These are phyloP conservation scores for Hypoxylon sp. DNA, from an alignment of 2,329 filamentous ascomycete species.

Conservation along the genomic window DNA sequence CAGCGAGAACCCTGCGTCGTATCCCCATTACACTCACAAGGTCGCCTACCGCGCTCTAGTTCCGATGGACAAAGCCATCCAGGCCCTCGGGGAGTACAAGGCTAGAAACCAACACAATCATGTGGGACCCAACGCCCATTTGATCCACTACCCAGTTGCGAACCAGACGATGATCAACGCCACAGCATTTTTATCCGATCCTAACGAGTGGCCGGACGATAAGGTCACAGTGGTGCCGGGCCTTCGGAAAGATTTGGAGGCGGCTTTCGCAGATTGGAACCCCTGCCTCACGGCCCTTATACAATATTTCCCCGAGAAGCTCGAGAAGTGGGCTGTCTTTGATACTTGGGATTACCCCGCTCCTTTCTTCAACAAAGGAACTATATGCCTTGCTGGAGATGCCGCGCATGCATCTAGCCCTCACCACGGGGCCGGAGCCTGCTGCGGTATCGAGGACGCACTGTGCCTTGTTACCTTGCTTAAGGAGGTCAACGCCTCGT, in stretches of 20 bases:
- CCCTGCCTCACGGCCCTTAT: conserved; percentile 42
- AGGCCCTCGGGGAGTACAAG: conserved; percentile 60
- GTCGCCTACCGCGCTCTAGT: conserved; percentile 67
- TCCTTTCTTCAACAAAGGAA: conserved; percentile 40
- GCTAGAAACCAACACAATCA: conserved; percentile 47
- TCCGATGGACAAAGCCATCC: conserved; percentile 63
- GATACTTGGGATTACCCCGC: conserved; percentile 47
- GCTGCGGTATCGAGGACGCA: conserved; percentile 58
- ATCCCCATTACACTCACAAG: conserved; percentile 65
- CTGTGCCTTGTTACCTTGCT: conserved; percentile 62
- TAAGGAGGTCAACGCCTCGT: conserved; percentile 49
- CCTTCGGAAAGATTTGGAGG: conserved; percentile 41
- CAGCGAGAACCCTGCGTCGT: conserved; percentile 57
- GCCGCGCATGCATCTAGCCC: conserved; percentile 48
- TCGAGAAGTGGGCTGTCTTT: conserved; percentile 50
- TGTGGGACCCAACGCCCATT: conserved; percentile 45
- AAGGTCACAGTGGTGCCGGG: conserved; percentile 37
- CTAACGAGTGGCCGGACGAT: conserved; percentile 44
- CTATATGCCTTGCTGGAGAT: conserved; percentile 47
- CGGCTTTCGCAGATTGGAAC: conserved; percentile 42
- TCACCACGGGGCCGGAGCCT: conserved; percentile 48
- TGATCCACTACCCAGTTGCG: conserved; percentile 48
- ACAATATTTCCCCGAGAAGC: conserved; percentile 42
- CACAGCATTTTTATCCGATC: conserved; percentile 44
- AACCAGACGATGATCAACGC: conserved; percentile 48